Evolutionary conservation across 768 basidiomycete genomes (phyloP), one percentile per base, ranked within the genome.

Genomic region (Nidularia pulvinata): DNA sequence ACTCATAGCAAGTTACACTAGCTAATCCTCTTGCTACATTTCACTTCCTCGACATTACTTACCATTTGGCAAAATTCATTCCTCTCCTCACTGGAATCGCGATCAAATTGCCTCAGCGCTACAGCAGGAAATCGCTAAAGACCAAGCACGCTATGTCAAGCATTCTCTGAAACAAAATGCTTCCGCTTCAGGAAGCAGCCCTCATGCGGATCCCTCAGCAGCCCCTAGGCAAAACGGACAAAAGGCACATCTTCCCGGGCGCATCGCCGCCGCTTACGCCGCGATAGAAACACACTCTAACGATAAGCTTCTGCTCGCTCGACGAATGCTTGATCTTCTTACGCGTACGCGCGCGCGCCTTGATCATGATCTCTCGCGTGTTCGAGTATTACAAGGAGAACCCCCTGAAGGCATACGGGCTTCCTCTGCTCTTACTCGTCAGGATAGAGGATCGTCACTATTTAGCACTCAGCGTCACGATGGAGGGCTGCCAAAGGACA

Each of bases 251-350:
- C 54, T 73, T 33, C 70, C 70, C 16, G 65, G 60, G 7, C 70
- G 71, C 39, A 74, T 77, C 25, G 53, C 66, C 1, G 56, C 62
- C 1, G 65, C 68, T 11, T 77, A 75, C 51, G 62, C 65, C 7
- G 69, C 77, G 59, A 64, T 79, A 32, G 66, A 72, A 37, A 51
- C 63, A 7, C 67, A 78, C 2, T 61, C 70, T 9, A 58, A 63
- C 7, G 74, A 79, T 51, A 78, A 78, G 59, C 59, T 73, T 22
- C 57, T 49, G 6, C 65, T 78, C 9, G 72, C 75, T 0, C 67
- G 76, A 54, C 69, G 68, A 5, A 67, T 80, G n/a, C 67, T 78
- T 52, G 69, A 71, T 14, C 66, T 78, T 14, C 55, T 79, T n/a
- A 65, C 61, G 2, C 65, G 73, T 13, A 75, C 75, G 6, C 69